phyloP scores from a whole-genome alignment of 257 asterid species.

The Anisodus acutangulus region DNA sequence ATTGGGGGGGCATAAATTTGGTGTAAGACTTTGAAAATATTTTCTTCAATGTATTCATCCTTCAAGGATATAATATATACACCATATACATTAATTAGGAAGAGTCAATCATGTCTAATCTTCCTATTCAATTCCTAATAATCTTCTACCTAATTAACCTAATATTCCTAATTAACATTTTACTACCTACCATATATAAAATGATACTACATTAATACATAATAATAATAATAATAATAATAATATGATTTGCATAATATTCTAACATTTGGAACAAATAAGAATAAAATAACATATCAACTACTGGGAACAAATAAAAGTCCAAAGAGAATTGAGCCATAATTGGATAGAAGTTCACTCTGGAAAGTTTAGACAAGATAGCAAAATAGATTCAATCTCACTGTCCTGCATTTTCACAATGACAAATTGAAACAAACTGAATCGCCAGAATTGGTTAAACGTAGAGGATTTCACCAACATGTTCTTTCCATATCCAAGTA shows the following conservation, averaged over 20 bases:
- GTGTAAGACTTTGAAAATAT: neutral
- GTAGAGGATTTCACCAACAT: neutral
- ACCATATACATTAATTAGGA: too few species aligned
- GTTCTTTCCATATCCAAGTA: neutral
- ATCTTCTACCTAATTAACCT: too few species aligned
- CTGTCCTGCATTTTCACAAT: neutral
- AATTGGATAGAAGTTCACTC: neutral
- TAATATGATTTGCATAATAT: too few species aligned
- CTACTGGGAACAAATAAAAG: neutral
- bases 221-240: too few species aligned
- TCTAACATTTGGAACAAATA: too few species aligned
- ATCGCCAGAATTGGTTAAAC: neutral
- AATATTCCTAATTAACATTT: too few species aligned
- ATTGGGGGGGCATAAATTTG: conserved; percentile 1
- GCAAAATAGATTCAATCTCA: neutral
- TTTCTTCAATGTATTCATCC: too few species aligned
- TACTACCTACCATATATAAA: too few species aligned
- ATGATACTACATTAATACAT: too few species aligned
- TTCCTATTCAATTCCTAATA: too few species aligned
- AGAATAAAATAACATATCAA: neutral
- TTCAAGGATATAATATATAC: too few species aligned
- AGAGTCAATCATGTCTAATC: too few species aligned
- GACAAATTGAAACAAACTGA: neutral
- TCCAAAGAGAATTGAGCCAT: neutral
- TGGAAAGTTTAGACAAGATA: neutral